Percentiles rank a stretch among this genome's conserved stretches.
phyloP scores from a whole-genome alignment of 768 basidiomycete genomes.

The Amanita fuliginea region DNA sequence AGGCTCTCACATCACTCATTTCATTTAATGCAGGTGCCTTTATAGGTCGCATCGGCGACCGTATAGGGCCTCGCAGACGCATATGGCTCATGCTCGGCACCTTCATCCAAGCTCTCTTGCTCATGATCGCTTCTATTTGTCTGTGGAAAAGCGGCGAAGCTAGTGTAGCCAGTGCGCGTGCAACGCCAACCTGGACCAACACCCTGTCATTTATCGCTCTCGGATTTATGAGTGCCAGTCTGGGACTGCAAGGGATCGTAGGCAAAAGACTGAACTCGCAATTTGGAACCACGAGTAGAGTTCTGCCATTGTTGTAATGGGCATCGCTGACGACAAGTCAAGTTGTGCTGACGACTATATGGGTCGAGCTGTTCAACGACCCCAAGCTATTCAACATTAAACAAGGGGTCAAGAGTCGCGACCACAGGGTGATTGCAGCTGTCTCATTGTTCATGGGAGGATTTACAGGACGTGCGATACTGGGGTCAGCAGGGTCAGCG shows the following conservation, averaged over 20 bases:
- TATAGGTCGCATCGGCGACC: conserved; percentile 77
- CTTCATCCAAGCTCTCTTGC: conserved; percentile 64
- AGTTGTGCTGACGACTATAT: conserved; percentile 55
- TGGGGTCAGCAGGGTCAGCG: conserved; percentile 32
- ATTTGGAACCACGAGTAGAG: conserved; percentile 66
- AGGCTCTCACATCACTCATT: conserved; percentile 71
- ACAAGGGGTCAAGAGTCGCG: conserved; percentile 27
- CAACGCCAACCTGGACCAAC: conserved; percentile 62
- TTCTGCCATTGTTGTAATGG: too few species aligned
- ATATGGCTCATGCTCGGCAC: conserved; percentile 67
- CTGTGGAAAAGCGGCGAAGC: conserved; percentile 60
- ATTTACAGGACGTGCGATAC: conserved; percentile 34
- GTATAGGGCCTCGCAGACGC: conserved; percentile 61
- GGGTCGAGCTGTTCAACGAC: conserved; percentile 59
- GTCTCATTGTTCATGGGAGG: conserved; percentile 43
- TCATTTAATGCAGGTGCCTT: conserved; percentile 72
- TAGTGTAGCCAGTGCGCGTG: conserved; percentile 42
- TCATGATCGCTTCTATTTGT: conserved; percentile 58
- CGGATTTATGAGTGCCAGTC: conserved; percentile 69
- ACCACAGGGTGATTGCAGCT: conserved; percentile 43
- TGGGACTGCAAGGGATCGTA: conserved; percentile 82
- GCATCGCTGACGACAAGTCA: too few species aligned
- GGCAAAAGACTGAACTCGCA: conserved; percentile 74
- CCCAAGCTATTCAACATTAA: conserved; percentile 40
- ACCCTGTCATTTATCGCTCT: conserved; percentile 56